A percentile compares a stretch with the other conserved stretches of the same genome.
These are phyloP conservation scores for Microglena sp. DNA, from an alignment of 139 green algal genomes.

Conservation along the genomic window DNA sequence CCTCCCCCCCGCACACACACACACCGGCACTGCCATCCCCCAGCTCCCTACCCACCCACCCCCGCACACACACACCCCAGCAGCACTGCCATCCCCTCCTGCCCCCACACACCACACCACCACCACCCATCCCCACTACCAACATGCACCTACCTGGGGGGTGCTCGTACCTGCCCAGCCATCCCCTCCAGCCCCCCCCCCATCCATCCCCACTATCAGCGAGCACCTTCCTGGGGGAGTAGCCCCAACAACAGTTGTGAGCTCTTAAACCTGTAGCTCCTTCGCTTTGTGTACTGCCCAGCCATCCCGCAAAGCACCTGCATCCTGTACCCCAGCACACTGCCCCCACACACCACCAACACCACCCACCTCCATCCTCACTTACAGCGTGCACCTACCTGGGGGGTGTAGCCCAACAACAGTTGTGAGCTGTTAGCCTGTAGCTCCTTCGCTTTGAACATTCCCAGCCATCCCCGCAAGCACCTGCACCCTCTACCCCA, in stretches of 20 bases:
- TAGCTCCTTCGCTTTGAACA: slow-evolving; percentile 33
- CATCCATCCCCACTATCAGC: background rate
- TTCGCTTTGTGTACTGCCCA: slow-evolving; percentile 29
- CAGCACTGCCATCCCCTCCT: background rate
- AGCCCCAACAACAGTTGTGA: slow-evolving; percentile 39
- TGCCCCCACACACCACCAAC: background rate
- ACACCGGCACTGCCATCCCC: too few relatives aligned
- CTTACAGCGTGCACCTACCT: too few relatives aligned
- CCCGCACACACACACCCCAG: background rate
- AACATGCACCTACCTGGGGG: too few relatives aligned
- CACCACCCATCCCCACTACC: too few relatives aligned
- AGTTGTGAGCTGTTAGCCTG: slow-evolving; percentile 40
- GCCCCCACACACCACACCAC: background rate
- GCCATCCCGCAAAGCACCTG: slow-evolving; percentile 13
- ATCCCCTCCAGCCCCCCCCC: too few relatives aligned
- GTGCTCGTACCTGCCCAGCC: too few relatives aligned
- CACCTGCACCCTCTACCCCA: background rate
- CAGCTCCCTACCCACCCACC: too few relatives aligned
- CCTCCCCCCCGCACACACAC: too few relatives aligned
- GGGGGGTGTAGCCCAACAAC: slow-evolving; percentile 24
- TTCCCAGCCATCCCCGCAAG: slow-evolving; percentile 23
- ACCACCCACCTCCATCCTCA: background rate
- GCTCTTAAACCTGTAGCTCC: slow-evolving; percentile 34
- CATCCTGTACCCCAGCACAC: background rate
- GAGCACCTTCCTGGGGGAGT: slow-evolving; percentile 27